These are phyloP conservation scores for Colletotrichum chlorophyti DNA, from an alignment of 2,329 filamentous ascomycete genomes.

Conservation along the genomic window DNA sequence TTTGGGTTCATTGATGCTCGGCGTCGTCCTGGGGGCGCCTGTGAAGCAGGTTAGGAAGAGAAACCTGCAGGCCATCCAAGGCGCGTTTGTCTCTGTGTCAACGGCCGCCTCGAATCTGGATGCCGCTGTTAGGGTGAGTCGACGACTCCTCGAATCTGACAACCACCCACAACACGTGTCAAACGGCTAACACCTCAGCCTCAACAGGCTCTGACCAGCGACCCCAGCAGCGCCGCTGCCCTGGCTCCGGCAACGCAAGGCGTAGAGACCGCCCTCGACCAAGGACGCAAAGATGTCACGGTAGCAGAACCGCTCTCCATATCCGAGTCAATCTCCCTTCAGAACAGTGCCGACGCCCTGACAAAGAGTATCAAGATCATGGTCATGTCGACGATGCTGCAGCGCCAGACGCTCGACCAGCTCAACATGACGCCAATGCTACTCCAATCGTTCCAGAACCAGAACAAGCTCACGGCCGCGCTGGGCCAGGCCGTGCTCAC, in stretches of 20 bases:
- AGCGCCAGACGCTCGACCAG: conserved; percentile 20
- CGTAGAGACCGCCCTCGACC: conserved; percentile 21
- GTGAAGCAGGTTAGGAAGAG: background rate
- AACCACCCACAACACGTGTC: no score
- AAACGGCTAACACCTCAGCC: background rate
- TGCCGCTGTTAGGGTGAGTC: background rate
- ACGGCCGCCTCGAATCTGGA: conserved; percentile 12
- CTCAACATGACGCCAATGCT: conserved; percentile 6
- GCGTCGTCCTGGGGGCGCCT: background rate
- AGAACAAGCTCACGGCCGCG: conserved; percentile 11
- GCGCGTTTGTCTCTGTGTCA: background rate
- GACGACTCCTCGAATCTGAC: background rate
- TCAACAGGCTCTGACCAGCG: conserved; percentile 14
- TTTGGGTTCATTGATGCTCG: background rate
- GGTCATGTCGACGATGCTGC: conserved; percentile 26
- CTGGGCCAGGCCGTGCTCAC: conserved; percentile 9
- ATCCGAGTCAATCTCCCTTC: conserved; percentile 30
- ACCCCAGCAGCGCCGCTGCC: conserved; percentile 2
- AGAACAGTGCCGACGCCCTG: conserved; percentile 12
- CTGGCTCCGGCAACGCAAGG: background rate
- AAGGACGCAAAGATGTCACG: conserved; percentile 14
- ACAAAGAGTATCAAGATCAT: conserved; percentile 27
- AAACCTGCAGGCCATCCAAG: background rate
- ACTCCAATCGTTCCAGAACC: conserved; percentile 13
- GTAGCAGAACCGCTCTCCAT: conserved; percentile 33